Conservation (phyloP, 2,329 filamentous ascomycete species). For the Exserohilum turcica region DNA sequence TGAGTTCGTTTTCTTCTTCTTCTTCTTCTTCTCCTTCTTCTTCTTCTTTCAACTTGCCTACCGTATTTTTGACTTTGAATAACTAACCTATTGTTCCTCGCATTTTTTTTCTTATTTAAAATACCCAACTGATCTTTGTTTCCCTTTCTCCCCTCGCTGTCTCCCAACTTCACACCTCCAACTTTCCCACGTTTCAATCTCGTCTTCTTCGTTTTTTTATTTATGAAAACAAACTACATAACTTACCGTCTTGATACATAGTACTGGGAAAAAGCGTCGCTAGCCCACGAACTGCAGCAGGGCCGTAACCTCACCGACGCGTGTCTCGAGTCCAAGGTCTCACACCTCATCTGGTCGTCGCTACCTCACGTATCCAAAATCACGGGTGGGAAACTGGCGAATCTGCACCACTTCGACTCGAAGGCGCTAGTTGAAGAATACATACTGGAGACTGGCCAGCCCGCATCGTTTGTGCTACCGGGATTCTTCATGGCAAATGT, state of each 20-base stretch:
- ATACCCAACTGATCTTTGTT: too few species aligned
- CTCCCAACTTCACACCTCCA: too few species aligned
- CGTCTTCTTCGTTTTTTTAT: too few species aligned
- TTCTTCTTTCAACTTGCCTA: too few species aligned
- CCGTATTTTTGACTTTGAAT: too few species aligned
- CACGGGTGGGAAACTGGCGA: constrained; percentile 40
- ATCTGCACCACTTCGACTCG: constrained; percentile 59
- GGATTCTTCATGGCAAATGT: constrained; percentile 63
- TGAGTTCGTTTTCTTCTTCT: too few species aligned
- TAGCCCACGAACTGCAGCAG: constrained; percentile 22
- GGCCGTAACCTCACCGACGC: constrained; percentile 30
- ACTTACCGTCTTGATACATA: too few species aligned
- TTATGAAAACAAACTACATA: too few species aligned
- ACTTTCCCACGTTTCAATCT: too few species aligned
- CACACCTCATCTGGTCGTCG: constrained; percentile 31
- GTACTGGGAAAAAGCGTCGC: constrained; percentile 7
- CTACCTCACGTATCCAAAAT: constrained; percentile 25
- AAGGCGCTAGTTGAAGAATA: constrained; percentile 63
- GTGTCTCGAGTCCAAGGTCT: constrained; percentile 20
- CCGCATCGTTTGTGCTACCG: constrained; percentile 56
- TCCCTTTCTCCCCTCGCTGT: constrained; percentile 15
- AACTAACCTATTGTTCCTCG: too few species aligned
- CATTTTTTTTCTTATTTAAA: too few species aligned
- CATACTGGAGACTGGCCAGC: constrained; percentile 50
- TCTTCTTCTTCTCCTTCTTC: not conserved